Conservation (phyloP, 2,329 filamentous ascomycete genomes). For the Neofusicoccum ribis region DNA sequence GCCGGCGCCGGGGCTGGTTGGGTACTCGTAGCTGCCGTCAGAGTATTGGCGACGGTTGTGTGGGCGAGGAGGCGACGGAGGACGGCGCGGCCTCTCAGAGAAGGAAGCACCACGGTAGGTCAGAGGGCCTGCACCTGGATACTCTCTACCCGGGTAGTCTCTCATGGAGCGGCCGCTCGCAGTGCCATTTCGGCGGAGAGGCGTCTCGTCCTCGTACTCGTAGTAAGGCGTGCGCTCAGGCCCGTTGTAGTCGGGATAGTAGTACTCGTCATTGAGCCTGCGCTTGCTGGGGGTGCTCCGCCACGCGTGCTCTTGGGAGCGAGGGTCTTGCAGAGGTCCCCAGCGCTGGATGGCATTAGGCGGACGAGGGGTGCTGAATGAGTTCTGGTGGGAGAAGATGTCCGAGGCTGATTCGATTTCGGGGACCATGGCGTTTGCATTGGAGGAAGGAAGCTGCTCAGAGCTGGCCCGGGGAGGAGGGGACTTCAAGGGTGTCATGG, state of each 20-base stretch:
- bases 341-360: slow-evolving; percentile 3
- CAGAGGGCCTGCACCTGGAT: neutral
- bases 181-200: neutral
- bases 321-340: slow-evolving; percentile 5
- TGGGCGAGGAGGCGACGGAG: neutral
- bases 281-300: slow-evolving; percentile 13
- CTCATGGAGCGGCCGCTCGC: too few relatives aligned
- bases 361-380: neutral
- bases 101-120: neutral
- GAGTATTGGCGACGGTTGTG: neutral
- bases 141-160: neutral
- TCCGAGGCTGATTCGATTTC: slow-evolving; percentile 16
- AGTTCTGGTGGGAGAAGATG: slow-evolving; percentile 12
- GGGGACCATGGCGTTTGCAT: neutral
- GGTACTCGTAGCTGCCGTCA: slow-evolving; percentile 6
- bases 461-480: slow-evolving; percentile 5
- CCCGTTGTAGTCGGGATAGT: neutral
- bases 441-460: slow-evolving; percentile 1
- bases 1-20: neutral
- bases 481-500: neutral
- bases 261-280: slow-evolving; percentile 11
- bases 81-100: neutral
- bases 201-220: slow-evolving; percentile 13
- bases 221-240: slow-evolving; percentile 2
- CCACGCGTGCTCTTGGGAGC: neutral